These are phyloP conservation scores for Daldinia vernicosa DNA, from an alignment of 495 filamentous ascomycete species.

Conservation along the genomic window DNA sequence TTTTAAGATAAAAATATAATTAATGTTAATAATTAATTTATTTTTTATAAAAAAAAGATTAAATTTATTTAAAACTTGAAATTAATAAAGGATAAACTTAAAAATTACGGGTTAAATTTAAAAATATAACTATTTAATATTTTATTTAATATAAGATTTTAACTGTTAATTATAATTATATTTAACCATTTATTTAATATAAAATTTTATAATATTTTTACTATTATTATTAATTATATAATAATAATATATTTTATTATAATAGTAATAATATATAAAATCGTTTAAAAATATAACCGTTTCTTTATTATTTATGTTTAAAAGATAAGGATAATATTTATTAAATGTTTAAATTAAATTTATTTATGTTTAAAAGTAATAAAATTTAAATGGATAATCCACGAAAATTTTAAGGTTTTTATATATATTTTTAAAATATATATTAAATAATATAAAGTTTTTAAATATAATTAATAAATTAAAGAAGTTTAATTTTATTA, in stretches of 20 bases:
- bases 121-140: background rate
- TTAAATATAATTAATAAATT: background rate
- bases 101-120: background rate
- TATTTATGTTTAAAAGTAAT: background rate
- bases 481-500: constrained; percentile 1
- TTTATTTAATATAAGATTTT: background rate
- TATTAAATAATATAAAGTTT: background rate
- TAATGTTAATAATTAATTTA: constrained; percentile 1
- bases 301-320: background rate
- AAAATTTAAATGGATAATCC: background rate
- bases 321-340: background rate
- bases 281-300: background rate
- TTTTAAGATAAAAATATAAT: background rate
- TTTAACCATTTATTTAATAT: background rate
- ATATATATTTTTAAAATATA: background rate
- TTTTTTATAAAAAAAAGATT: background rate
- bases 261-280: constrained; percentile 3
- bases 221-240: background rate
- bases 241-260: background rate
- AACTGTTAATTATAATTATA: background rate
- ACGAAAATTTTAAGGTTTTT: background rate
- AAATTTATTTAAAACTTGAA: background rate
- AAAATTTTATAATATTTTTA: background rate
- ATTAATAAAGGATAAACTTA: background rate
- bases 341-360: background rate